Conservation (phyloP, 441 rosid genomes). For the Melastoma candidum region DNA sequence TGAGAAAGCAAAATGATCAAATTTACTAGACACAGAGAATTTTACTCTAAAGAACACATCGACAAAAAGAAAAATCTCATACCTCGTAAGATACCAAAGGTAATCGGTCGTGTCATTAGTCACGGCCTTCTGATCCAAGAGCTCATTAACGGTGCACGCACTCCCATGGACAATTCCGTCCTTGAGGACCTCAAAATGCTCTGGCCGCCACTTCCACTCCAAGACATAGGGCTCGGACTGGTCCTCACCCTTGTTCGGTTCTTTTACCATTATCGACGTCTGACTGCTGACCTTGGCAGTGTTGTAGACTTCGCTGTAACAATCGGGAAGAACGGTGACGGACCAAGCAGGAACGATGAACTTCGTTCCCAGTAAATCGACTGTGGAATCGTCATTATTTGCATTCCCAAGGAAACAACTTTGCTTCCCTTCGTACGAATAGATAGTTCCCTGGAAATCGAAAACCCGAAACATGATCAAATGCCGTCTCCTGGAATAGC, state of each 20-base stretch:
- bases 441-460: constrained; percentile 6
- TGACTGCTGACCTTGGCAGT: constrained; percentile 8
- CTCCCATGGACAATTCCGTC: constrained; percentile 13
- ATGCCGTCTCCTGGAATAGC: too few relatives aligned
- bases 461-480: too few relatives aligned
- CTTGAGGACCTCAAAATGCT: constrained; percentile 1
- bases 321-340: constrained; percentile 4
- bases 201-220: constrained; percentile 22
- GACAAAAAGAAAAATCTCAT: neutral
- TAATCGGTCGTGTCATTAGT: constrained; percentile 19
- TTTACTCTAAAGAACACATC: neutral
- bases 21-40: too few relatives aligned
- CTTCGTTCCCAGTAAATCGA: neutral
- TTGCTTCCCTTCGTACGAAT: constrained; percentile 2
- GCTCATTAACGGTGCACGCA: constrained; percentile 3
- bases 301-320: constrained; percentile 6
- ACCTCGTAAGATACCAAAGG: constrained; percentile 23
- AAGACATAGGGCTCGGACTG: too few relatives aligned
- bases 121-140: neutral
- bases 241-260: too few relatives aligned
- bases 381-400: neutral
- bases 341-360: constrained; percentile 9
- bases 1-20: too few relatives aligned
- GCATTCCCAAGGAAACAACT: constrained; percentile 16
- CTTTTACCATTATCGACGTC: neutral